Evolutionary conservation across 2,329 filamentous ascomycete genomes (phyloP).

Genomic region (Aspergillus sp.): DNA sequence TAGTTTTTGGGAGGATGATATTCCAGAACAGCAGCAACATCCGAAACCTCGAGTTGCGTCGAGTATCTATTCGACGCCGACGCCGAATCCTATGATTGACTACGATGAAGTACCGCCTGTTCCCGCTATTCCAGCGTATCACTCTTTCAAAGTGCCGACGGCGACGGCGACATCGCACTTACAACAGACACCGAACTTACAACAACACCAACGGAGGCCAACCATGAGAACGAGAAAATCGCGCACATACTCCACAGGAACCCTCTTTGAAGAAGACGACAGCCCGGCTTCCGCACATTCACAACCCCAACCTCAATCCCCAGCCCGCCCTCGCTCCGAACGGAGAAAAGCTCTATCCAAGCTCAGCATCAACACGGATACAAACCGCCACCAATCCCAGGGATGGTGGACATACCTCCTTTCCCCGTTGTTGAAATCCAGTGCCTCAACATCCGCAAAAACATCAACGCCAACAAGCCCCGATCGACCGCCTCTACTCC

Average conservation of each 20-base stretch:
- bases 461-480: constrained; percentile 17
- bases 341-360: constrained; percentile 21
- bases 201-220: not conserved
- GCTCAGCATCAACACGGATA: constrained; percentile 30
- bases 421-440: constrained; percentile 38
- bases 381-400: constrained; percentile 37
- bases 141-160: constrained; percentile 12
- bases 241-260: constrained; percentile 28
- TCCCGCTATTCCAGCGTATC: constrained; percentile 32
- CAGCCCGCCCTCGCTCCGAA: not conserved
- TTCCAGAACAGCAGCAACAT: constrained; percentile 16
- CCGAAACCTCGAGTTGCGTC: constrained; percentile 29
- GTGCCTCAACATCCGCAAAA: constrained; percentile 21
- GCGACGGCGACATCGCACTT: constrained; percentile 8
- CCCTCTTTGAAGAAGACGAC: constrained; percentile 31
- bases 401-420: constrained; percentile 46
- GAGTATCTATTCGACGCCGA: constrained; percentile 40
- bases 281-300: constrained; percentile 4
- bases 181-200: constrained; percentile 1
- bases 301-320: not conserved
- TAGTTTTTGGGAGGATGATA: constrained; percentile 27
- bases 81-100: constrained; percentile 20
- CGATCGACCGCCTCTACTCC: constrained; percentile 21
- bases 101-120: constrained; percentile 33
- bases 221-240: constrained; percentile 17